A percentile compares a stretch with the other conserved stretches of the same genome.
Conservation (phyloP, 768 basidiomycete genomes). For the Boletus eberwhitei region DNA sequence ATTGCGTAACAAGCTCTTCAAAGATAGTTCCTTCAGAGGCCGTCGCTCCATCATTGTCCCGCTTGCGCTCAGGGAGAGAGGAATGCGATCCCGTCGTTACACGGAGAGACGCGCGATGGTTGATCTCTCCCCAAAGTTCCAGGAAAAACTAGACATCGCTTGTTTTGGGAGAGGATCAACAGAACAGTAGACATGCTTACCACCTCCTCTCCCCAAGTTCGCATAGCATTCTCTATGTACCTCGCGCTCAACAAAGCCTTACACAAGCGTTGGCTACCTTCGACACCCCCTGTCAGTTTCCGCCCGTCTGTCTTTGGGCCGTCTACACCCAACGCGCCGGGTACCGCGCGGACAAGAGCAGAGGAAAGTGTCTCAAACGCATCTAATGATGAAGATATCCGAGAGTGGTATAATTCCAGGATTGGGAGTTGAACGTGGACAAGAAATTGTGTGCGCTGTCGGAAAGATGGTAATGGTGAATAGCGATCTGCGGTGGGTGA, state of each 20-base stretch:
- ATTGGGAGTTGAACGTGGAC: slow-evolving; percentile 82
- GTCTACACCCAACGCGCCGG: slow-evolving; percentile 75
- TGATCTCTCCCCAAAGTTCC: slow-evolving; percentile 83
- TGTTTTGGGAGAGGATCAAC: background rate
- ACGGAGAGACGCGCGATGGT: slow-evolving; percentile 54
- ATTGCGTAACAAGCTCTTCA: slow-evolving; percentile 67
- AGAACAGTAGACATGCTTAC: slow-evolving; percentile 43
- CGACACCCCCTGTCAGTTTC: slow-evolving; percentile 75
- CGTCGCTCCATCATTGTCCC: slow-evolving; percentile 22
- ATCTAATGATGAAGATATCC: slow-evolving; percentile 82
- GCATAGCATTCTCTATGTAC: slow-evolving; percentile 68
- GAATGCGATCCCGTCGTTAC: slow-evolving; percentile 46
- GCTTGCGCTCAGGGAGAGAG: slow-evolving; percentile 47
- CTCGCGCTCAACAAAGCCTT: slow-evolving; percentile 83
- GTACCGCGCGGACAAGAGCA: slow-evolving; percentile 84
- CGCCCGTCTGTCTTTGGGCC: slow-evolving; percentile 46
- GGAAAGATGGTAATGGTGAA: slow-evolving; percentile 73
- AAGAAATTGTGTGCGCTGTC: slow-evolving; percentile 81
- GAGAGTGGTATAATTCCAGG: slow-evolving; percentile 68
- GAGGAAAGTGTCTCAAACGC: slow-evolving; percentile 93
- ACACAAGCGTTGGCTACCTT: slow-evolving; percentile 78
- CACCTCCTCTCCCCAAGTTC: slow-evolving; percentile 85
- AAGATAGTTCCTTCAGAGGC: slow-evolving; percentile 69
- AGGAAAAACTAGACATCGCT: slow-evolving; percentile 72
- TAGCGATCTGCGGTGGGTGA: slow-evolving; percentile 68